Evolutionary conservation across 2,329 filamentous ascomycete species (phyloP).

Genomic region (Ophiostoma triangulosporum): DNA sequence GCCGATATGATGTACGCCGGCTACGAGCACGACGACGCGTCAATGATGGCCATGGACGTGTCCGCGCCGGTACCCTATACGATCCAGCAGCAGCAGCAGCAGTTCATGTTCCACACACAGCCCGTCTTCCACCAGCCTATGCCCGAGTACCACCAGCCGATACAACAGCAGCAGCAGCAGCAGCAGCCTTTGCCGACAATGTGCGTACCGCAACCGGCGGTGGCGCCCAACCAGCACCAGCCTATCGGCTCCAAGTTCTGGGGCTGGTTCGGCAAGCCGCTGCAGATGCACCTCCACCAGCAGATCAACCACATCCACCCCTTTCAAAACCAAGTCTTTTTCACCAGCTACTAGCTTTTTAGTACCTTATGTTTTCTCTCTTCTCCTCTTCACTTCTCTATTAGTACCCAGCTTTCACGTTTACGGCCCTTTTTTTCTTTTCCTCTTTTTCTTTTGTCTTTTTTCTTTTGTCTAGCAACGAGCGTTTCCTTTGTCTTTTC

Average conservation of each 20-base stretch:
- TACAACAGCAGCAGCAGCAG: slow-evolving; percentile 34
- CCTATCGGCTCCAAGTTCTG: background rate
- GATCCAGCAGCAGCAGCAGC: slow-evolving; percentile 6
- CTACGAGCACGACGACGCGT: slow-evolving; percentile 33
- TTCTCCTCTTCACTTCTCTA: background rate
- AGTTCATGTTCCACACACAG: background rate
- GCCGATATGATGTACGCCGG: background rate
- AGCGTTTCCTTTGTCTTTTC: background rate
- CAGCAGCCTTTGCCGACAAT: background rate
- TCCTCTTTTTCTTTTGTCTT: background rate
- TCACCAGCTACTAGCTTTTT: background rate
- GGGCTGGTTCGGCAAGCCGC: background rate
- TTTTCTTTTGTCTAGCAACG: background rate
- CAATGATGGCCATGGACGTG: slow-evolving; percentile 18
- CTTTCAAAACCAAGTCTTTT: slow-evolving; percentile 1
- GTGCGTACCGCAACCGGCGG: background rate
- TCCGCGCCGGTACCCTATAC: background rate
- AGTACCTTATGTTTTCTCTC: background rate
- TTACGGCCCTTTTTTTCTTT: background rate
- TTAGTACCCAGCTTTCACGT: background rate
- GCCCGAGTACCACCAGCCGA: slow-evolving; percentile 11
- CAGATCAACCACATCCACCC: slow-evolving; percentile 5
- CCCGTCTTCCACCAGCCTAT: slow-evolving; percentile 19
- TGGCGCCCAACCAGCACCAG: background rate
- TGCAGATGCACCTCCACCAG: slow-evolving; percentile 4